Evolutionary conservation across 139 green algal genomes (phyloP).

Genomic region (Asterochloris sp.): DNA sequence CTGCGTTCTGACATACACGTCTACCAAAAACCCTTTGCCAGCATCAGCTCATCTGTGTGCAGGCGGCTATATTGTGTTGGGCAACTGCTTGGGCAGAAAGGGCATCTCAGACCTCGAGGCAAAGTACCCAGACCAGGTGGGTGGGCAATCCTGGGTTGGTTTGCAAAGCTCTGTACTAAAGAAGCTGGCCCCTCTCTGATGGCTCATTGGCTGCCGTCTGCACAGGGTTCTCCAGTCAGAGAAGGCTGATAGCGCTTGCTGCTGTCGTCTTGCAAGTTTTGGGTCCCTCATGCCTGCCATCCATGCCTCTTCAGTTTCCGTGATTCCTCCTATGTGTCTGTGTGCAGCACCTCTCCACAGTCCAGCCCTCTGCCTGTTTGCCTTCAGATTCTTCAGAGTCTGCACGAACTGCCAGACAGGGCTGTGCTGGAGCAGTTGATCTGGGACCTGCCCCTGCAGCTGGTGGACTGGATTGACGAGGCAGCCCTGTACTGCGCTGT

Average conservation of each 20-base stretch:
- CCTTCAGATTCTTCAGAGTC: neutral
- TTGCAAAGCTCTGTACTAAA: too few relatives aligned
- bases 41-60: neutral
- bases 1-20: neutral
- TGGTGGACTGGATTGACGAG: slow-evolving; percentile 45
- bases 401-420: slow-evolving; percentile 39
- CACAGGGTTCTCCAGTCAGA: too few relatives aligned
- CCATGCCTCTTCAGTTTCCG: too few relatives aligned
- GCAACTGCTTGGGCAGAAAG: slow-evolving; percentile 51
- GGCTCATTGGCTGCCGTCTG: too few relatives aligned
- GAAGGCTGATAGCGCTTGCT: too few relatives aligned
- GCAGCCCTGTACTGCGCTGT: slow-evolving; percentile 51
- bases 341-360: too few relatives aligned
- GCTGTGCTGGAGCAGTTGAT: slow-evolving; percentile 33
- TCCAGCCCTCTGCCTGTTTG: slow-evolving; percentile 18
- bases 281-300: too few relatives aligned
- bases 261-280: too few relatives aligned
- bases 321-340: too few relatives aligned
- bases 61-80: slow-evolving; percentile 52
- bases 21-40: neutral
- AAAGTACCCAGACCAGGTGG: slow-evolving; percentile 30
- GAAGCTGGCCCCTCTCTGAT: too few relatives aligned
- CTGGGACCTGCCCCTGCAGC: slow-evolving; percentile 43
- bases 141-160: too few relatives aligned
- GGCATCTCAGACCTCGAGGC: slow-evolving; percentile 27